phyloP scores from a whole-genome alignment of 148 eudicot species.

The Dianthus caryophyllus region DNA sequence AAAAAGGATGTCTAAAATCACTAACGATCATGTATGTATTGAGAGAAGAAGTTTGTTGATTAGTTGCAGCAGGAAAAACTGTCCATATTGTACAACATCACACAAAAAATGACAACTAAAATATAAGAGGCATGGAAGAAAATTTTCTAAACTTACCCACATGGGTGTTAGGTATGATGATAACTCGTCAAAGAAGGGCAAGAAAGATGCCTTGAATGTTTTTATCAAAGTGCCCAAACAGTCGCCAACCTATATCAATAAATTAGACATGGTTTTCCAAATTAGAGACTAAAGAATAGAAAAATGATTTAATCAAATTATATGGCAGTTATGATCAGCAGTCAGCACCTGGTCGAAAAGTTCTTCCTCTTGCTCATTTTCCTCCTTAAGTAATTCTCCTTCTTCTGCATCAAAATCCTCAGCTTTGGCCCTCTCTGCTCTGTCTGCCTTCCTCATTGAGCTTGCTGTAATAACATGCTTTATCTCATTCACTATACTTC shows the following conservation, averaged over 20 bases:
- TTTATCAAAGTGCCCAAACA: constrained; percentile 44
- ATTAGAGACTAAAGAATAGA: background rate
- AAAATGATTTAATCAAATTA: background rate
- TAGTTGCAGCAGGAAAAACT: no score
- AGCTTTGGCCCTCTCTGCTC: constrained; percentile 40
- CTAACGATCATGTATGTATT: no score
- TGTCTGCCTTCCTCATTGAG: constrained; percentile 32
- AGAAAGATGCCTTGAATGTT: constrained; percentile 42
- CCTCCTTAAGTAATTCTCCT: constrained; percentile 40
- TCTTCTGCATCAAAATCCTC: constrained; percentile 40
- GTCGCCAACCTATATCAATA: constrained; percentile 35
- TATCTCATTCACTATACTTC: constrained; percentile 33
- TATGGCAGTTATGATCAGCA: background rate
- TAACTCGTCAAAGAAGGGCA: constrained; percentile 42
- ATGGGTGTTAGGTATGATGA: constrained; percentile 37
- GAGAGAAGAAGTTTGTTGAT: no score
- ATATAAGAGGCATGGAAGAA: background rate
- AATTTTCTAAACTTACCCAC: constrained; percentile 39
- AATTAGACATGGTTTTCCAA: background rate
- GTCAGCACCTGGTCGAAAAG: constrained; percentile 37
- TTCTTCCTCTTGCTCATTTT: constrained; percentile 49
- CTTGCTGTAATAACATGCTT: constrained; percentile 36
- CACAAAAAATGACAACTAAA: background rate
- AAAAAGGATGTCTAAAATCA: background rate
- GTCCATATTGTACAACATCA: background rate